phyloP scores from a whole-genome alignment of 192 early-diverging fungal species.

The Ambispora gerdemannii region DNA sequence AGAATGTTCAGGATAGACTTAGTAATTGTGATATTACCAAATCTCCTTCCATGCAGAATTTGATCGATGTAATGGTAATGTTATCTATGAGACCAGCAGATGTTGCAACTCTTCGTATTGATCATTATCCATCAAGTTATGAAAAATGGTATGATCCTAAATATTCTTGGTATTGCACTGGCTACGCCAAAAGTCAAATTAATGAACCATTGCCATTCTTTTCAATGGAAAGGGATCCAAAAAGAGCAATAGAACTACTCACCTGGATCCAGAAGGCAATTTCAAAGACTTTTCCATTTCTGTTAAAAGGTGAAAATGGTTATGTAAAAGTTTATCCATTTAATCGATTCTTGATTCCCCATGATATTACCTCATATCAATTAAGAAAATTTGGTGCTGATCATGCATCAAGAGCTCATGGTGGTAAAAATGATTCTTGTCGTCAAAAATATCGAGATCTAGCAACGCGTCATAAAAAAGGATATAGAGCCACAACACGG shows the following conservation, averaged over 20 bases:
- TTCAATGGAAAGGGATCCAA: conserved; percentile 21
- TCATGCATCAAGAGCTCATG: conserved; percentile 26
- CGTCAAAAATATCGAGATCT: too few species aligned
- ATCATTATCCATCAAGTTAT: conserved; percentile 2
- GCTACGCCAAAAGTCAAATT: conserved; percentile 21
- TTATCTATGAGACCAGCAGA: conserved; percentile 18
- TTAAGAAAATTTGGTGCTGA: conserved; percentile 28
- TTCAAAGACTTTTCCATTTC: conserved; percentile 8
- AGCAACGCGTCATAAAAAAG: too few species aligned
- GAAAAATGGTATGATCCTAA: conserved; percentile 9
- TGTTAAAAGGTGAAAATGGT: conserved; percentile 19
- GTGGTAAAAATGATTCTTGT: conserved; percentile 31
- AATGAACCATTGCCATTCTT: conserved; percentile 2
- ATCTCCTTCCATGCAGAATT: not conserved
- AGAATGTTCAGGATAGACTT: conserved; percentile 4
- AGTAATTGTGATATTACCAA: conserved; percentile 5
- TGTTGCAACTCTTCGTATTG: conserved; percentile 5
- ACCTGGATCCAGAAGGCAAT: conserved; percentile 28
- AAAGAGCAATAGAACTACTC: conserved; percentile 24
- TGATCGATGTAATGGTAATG: conserved; percentile 19
- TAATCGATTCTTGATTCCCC: conserved; percentile 23
- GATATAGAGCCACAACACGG: too few species aligned
- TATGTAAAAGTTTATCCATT: conserved; percentile 18
- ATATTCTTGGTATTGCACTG: conserved; percentile 29
- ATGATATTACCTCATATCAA: conserved; percentile 26